These are phyloP conservation scores for Sporothrix dimorphospora DNA, from an alignment of 2,329 filamentous ascomycete genomes.

Conservation along the genomic window DNA sequence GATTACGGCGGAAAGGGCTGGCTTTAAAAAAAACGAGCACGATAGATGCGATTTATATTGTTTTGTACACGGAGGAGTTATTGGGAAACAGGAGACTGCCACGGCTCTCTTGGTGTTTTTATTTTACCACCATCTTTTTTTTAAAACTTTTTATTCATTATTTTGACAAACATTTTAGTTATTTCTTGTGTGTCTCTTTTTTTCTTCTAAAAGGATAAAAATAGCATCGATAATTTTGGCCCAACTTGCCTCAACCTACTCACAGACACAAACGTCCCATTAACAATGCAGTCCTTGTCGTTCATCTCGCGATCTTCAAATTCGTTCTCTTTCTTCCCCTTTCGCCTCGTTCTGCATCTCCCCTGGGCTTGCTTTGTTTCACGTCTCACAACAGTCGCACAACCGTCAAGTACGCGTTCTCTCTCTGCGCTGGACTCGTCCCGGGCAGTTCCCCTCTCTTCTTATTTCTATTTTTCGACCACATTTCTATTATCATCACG, in stretches of 20 bases:
- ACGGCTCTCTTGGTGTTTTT: slow-evolving; percentile 12
- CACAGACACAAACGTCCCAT: neutral
- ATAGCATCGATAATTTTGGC: too few species aligned
- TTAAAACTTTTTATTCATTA: neutral
- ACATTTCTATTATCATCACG: neutral
- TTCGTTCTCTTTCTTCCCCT: neutral
- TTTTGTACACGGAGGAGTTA: slow-evolving; percentile 8
- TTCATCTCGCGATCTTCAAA: neutral
- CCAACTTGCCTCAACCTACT: too few species aligned
- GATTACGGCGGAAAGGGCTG: neutral
- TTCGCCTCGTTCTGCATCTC: neutral
- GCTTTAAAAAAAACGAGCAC: slow-evolving; percentile 7
- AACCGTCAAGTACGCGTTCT: neutral
- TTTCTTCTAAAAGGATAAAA: too few species aligned
- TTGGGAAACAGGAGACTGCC: slow-evolving; percentile 1
- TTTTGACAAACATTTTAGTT: neutral
- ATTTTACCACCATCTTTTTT: neutral
- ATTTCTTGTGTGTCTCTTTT: neutral
- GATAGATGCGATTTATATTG: neutral
- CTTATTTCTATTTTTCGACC: neutral
- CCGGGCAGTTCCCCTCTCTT: neutral
- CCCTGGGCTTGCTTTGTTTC: neutral
- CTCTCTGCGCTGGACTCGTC: neutral
- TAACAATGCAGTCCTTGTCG: neutral
- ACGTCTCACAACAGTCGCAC: slow-evolving; percentile 16